Conservation (phyloP, 2,329 filamentous ascomycete genomes). For the Penicillium nordicum region DNA sequence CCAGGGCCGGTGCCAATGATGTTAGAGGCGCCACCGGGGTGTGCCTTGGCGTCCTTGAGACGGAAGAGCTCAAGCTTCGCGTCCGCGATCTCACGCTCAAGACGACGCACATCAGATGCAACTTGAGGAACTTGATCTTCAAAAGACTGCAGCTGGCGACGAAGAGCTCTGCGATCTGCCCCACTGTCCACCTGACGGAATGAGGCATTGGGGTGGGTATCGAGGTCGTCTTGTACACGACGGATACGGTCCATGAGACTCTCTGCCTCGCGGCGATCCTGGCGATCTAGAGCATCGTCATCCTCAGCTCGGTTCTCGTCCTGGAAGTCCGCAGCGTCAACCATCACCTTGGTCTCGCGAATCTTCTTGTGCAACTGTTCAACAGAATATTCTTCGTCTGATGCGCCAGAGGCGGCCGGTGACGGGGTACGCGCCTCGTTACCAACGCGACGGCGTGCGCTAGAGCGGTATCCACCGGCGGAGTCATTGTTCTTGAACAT, state of each 20-base stretch:
- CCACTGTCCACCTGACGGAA: conserved; percentile 73
- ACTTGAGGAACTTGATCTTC: conserved; percentile 89
- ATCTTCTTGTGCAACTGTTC: conserved; percentile 92
- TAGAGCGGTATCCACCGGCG: conserved; percentile 86
- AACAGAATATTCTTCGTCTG: conserved; percentile 74
- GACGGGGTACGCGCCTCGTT: conserved; percentile 69
- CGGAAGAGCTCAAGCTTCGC: conserved; percentile 90
- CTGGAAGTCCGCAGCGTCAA: conserved; percentile 94
- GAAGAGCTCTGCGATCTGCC: conserved; percentile 79
- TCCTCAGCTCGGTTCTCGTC: conserved; percentile 88
- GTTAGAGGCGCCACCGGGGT: conserved; percentile 73
- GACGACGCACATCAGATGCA: conserved; percentile 84
- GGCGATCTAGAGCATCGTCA: conserved; percentile 84
- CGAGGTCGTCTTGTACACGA: conserved; percentile 90
- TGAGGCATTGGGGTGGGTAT: conserved; percentile 76
- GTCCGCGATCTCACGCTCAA: conserved; percentile 90
- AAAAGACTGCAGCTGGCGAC: conserved; percentile 81
- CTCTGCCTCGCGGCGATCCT: conserved; percentile 87
- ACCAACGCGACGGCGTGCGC: conserved; percentile 80
- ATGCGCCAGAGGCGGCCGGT: conserved; percentile 66
- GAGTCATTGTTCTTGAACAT: conserved; percentile 97
- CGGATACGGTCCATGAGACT: conserved; percentile 91
- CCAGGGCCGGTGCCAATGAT: conserved; percentile 93
- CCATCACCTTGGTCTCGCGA: conserved; percentile 84
- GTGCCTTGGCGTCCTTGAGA: conserved; percentile 84